These are phyloP conservation scores for Teunomyces cretensis DNA, from an alignment of 805 yeast species.

Conservation along the genomic window DNA sequence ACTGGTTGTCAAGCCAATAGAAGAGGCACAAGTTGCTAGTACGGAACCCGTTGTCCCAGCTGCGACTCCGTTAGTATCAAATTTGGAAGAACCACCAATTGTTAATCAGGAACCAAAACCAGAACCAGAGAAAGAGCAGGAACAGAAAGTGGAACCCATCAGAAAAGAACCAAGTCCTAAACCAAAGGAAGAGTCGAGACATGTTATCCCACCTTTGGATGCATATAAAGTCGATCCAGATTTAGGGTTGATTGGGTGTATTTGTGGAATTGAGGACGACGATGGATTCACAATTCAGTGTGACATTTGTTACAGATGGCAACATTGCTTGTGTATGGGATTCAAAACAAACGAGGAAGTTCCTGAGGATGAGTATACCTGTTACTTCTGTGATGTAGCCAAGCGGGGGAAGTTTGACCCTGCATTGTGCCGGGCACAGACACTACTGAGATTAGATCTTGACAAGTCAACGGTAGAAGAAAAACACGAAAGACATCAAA, in stretches of 20 bases:
- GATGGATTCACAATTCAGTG: conserved; percentile 96
- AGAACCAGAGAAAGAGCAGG: neutral
- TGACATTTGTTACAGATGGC: conserved; percentile 91
- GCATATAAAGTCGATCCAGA: conserved; percentile 73
- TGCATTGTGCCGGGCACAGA: conserved; percentile 27
- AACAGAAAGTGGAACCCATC: neutral
- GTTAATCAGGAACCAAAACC: neutral
- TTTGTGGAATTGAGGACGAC: conserved; percentile 83
- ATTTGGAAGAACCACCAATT: neutral
- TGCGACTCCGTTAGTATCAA: neutral
- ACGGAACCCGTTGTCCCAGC: neutral
- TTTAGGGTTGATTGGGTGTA: conserved; percentile 83
- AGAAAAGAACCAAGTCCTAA: neutral
- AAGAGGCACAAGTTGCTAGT: neutral
- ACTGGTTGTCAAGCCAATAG: neutral
- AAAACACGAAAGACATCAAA: conserved; percentile 14
- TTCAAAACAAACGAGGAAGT: conserved; percentile 69
- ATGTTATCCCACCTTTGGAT: conserved; percentile 30
- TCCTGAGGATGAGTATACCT: conserved; percentile 74
- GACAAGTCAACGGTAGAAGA: conserved; percentile 23
- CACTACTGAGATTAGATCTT: conserved; percentile 28
- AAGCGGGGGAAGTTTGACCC: conserved; percentile 47
- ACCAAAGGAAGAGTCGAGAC: neutral
- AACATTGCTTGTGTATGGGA: conserved; percentile 89
- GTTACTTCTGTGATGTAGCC: conserved; percentile 67